Base-by-base conservation (phyloP, 495 filamentous ascomycete genomes). In the Recurvomyces mirabilis region DNA sequence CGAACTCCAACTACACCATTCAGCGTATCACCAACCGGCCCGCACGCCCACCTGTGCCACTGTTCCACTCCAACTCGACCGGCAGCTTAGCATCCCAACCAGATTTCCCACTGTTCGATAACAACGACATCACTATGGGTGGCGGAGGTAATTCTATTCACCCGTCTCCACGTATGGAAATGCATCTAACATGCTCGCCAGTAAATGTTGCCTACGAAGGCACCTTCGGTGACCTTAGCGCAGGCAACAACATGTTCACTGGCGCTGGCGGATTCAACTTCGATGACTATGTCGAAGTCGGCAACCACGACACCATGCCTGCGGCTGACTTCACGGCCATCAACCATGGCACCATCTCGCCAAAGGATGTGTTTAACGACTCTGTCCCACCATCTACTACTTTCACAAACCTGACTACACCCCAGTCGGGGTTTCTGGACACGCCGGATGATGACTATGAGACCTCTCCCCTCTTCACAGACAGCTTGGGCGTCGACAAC, bases 391-490 rank as follows among this genome's bases (percentile, higher is more conserved):
- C 86, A 41, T 94, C 88, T 0, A 69, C 80, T 30, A 77, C 85
- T 12, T 82, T 87, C 58, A 93, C 87, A 5, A 79, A 87, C 46
- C 54, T 94, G 53, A 91, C 87, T 42, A 93, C 88, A 41, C 88
- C 84, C 23, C 79, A 75, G 15, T 70, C 82, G 18, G 76, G 80
- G 29, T 78, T 77, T 61, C 45, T 60, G n/a, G 83, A 81, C 45
- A 88, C 84, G 26, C 85, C 86, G 15, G 76, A 69, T 26, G 76
- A 82, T 49, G 75, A 72, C 56, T 84, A 77, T 47, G 78, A 91
- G 46, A 74, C 81, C 1, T 94, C 88, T 38, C 88, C 88, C 1
- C 75, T 94, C 34, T 87, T 91, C 61, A 77, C 80, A 30, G 68
- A 74, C 38, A 55, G 10, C 38, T 46, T 53, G 13, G 56, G 62